Evolutionary conservation across 2,329 filamentous ascomycete species (phyloP).

Genomic region (Monosporascus sp.): DNA sequence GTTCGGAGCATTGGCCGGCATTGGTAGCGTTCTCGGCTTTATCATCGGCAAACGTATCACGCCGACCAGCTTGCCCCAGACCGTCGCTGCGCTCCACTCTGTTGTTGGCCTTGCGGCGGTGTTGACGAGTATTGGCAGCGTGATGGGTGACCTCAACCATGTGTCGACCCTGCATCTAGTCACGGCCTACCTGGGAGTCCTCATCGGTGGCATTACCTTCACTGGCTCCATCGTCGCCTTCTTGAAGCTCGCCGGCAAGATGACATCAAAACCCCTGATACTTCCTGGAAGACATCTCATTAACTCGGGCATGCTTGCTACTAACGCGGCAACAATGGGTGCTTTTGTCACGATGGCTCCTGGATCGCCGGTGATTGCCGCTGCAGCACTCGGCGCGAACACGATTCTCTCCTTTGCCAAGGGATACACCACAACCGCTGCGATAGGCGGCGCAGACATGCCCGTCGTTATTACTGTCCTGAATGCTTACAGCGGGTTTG

Average conservation of each 20-base stretch:
- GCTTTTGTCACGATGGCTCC: constrained; percentile 78
- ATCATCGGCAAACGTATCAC: constrained; percentile 82
- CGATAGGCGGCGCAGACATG: constrained; percentile 93
- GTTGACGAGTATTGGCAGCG: constrained; percentile 80
- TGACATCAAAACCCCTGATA: constrained; percentile 70
- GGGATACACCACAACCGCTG: constrained; percentile 80
- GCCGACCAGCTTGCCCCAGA: constrained; percentile 82
- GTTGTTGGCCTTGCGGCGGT: constrained; percentile 87
- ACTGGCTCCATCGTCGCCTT: constrained; percentile 88
- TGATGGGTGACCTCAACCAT: constrained; percentile 66
- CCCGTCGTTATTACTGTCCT: constrained; percentile 85
- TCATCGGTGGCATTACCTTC: constrained; percentile 86
- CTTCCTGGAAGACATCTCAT: constrained; percentile 70
- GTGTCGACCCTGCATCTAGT: constrained; percentile 77
- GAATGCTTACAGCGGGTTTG: constrained; percentile 88
- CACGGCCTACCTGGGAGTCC: constrained; percentile 77
- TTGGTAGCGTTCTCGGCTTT: constrained; percentile 63
- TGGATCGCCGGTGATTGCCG: constrained; percentile 71
- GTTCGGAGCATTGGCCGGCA: constrained; percentile 68
- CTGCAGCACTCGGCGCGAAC: constrained; percentile 70
- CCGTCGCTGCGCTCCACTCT: constrained; percentile 81
- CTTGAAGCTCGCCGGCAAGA: constrained; percentile 75
- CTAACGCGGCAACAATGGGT: constrained; percentile 78
- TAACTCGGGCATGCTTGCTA: constrained; percentile 68
- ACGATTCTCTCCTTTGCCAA: constrained; percentile 76